Conservation (phyloP, 2,329 filamentous ascomycete species). For the Talaromyces sp. region DNA sequence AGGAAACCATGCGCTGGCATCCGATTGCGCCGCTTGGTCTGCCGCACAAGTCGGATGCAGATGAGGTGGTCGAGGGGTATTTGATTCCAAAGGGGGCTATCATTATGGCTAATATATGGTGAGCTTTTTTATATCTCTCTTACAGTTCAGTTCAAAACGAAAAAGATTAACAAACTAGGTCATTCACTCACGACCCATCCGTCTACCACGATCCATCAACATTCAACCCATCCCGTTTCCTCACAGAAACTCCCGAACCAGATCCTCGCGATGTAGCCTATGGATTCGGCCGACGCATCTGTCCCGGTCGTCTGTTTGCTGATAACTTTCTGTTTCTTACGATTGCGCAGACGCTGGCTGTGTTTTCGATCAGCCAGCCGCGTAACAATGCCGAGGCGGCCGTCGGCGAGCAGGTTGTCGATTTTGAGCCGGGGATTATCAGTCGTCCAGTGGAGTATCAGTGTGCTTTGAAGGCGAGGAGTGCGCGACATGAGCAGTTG, state of each 20-base stretch:
- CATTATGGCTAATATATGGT: slow-evolving; percentile 21
- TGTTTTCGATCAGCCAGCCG: not conserved
- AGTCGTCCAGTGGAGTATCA: not conserved
- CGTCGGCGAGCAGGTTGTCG: not conserved
- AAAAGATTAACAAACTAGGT: not conserved
- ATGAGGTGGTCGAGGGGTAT: slow-evolving; percentile 15
- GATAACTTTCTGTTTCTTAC: not conserved
- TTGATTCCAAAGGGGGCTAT: slow-evolving; percentile 25
- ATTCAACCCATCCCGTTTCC: slow-evolving; percentile 7
- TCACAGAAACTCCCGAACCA: not conserved
- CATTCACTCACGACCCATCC: not conserved
- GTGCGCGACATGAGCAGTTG: not conserved
- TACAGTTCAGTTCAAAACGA: not conserved
- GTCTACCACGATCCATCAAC: not conserved
- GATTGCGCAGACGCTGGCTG: not conserved
- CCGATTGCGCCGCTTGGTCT: slow-evolving; percentile 19
- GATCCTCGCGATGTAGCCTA: not conserved
- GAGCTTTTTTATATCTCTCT: not conserved
- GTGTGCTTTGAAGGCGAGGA: not conserved
- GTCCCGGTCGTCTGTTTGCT: not conserved
- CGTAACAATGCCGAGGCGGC: not conserved
- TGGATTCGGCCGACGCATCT: not conserved
- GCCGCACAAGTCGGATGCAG: slow-evolving; percentile 16
- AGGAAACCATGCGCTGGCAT: slow-evolving; percentile 24
- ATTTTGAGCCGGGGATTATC: not conserved